Percentiles rank a stretch among this genome's conserved stretches.
phyloP scores from a whole-genome alignment of 805 yeast genomes.

The Teunomyces atbi region DNA sequence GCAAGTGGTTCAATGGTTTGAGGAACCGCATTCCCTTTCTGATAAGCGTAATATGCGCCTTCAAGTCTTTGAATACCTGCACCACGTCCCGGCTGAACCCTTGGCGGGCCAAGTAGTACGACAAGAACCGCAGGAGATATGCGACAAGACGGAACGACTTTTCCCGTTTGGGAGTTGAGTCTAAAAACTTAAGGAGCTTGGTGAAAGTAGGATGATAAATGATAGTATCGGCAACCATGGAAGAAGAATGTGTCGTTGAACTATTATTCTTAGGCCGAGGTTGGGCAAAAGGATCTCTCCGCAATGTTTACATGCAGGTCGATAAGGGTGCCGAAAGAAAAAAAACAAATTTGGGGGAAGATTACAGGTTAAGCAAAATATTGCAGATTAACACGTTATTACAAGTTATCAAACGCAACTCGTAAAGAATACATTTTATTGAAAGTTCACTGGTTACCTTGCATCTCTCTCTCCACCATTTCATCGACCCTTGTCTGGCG shows the following conservation, averaged over 20 bases:
- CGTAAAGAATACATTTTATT: not conserved
- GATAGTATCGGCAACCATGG: constrained; percentile 63
- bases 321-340: constrained; percentile 1
- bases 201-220: constrained; percentile 72
- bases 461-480: constrained; percentile 1
- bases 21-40: constrained; percentile 84
- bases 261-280: constrained; percentile 3
- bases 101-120: constrained; percentile 56
- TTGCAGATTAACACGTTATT: not conserved
- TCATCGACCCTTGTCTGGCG: constrained; percentile 4
- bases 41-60: constrained; percentile 60
- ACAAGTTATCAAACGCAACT: not conserved
- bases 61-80: constrained; percentile 52
- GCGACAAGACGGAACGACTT: constrained; percentile 77
- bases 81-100: constrained; percentile 52
- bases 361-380: not conserved
- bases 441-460: not conserved
- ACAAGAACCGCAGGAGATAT: constrained; percentile 72
- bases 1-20: constrained; percentile 73
- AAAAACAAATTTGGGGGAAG: not conserved
- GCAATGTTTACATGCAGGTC: not conserved
- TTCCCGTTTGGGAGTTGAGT: constrained; percentile 73
- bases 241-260: constrained; percentile 1
- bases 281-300: not conserved
- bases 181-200: constrained; percentile 61